Evolutionary conservation across 306 rosid genomes (phyloP), one percentile per base, ranked within the genome.

Genomic region (Lupinus albus): DNA sequence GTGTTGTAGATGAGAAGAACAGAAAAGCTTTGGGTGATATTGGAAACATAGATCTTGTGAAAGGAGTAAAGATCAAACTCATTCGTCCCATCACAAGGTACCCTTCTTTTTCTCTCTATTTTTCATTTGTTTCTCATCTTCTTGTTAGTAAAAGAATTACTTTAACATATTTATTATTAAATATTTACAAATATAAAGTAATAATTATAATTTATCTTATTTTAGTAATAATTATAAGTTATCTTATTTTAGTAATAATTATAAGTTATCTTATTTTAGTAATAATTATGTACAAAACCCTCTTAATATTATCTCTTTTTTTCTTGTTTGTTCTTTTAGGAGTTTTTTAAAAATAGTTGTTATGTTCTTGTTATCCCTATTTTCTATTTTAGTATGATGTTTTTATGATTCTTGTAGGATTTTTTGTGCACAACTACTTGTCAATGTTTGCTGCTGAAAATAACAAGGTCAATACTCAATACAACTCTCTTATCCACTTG

Each of bases 71-170:
- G 4, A 78, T 64, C 47, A 92, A 92, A 67, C 86, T 85, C 0
- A 77, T 85, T 83, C 97, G 97, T 6, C 97, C 97, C 6, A 84
- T 92, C 33, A 92, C 97, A 13, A 89, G 95, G 95, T 88, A 46
- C 20, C 12, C 18, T 20, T 7, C 42, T 48, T 16, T 49, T 9
- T 14, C 28, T 10, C 42, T 48, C 38, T 49, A 9, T 15, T 7
- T 13, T 1, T 1, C 1, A 5, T 33, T 1, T 17, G 15, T 18
- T n/a, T 64, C 35, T 33, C 39, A 50, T 20, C 62, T 15, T 55
- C 20, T 38, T 67, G 14, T 50, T 11, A n/a, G 30, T 25, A 25
- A 2, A 25, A 25, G n/a, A 0, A 25, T 33, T 33, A 33, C 38
- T 6, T 33, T 33, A 33, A 33, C 38, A 25, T 25, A 0, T 25